Base-by-base conservation (phyloP, 306 rosid genomes). In the Inga leiocalycina region DNA sequence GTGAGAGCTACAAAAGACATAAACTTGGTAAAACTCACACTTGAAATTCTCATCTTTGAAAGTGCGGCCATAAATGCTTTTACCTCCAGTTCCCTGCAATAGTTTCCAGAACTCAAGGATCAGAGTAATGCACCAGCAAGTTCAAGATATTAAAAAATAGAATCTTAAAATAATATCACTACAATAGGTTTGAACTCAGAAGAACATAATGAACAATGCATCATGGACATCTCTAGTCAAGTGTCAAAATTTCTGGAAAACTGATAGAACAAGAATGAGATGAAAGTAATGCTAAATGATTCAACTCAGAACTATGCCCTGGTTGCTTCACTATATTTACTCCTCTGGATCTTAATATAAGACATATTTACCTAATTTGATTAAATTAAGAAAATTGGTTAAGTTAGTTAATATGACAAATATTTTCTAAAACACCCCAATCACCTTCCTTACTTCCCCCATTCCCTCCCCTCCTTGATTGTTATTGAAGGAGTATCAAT, bases 11-110 rank as follows among this genome's bases (percentile, higher is more conserved):
- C 62, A 66, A 52, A 79, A 77, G 84, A 73, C 73, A 65, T 17
- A 11, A 22, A 69, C 16, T 54, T 45, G 78, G 71, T 39, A 32
- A 81, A 76, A 84, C 98, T 90, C 82, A 95, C 99, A 84, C 67
- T 93, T 92, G 71, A 96, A 96, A 88, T 96, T 96, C 89, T 96
- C 99, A 78, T 96, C 97, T 80, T 90, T 96, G 84, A 96, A 96
- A 43, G 97, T 96, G 62, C 98, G 99, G 27, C 99, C 99, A 15
- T 96, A 96, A 35, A 96, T 96, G 68, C 99, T 96, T 84, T 93
- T 94, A 76, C 99, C 98, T 82, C 98, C 98, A 61, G 97, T 96
- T 74, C 99, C 98, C 98, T 94, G 91, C 57, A 80, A 83, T 49
- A 57, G 39, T 74, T 15, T 65, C 74, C 80, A 54, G 80, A 30